These are phyloP conservation scores for Pseudogymnoascus sp. DNA, from an alignment of 2,329 filamentous ascomycete species.

Conservation along the genomic window DNA sequence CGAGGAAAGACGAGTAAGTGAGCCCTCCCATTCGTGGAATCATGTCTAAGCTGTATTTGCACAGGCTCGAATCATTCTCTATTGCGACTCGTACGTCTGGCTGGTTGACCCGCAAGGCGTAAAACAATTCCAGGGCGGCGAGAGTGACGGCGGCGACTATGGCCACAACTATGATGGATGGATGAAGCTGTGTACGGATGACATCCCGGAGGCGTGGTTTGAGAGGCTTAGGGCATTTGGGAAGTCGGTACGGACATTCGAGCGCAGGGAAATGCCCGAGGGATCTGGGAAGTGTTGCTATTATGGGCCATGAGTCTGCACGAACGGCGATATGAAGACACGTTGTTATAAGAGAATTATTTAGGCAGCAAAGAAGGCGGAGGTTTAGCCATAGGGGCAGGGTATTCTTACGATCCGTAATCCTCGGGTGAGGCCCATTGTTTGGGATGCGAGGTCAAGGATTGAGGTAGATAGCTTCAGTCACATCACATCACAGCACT, in stretches of 20 bases:
- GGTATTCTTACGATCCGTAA: too few species aligned
- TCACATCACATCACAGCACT: not conserved
- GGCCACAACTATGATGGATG: conserved; percentile 1
- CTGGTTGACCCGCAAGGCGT: not conserved
- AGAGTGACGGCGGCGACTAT: too few species aligned
- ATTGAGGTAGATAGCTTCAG: not conserved
- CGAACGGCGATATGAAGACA: not conserved
- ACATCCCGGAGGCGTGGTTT: not conserved
- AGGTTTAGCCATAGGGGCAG: too few species aligned
- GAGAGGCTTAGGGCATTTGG: not conserved
- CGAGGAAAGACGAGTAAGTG: not conserved
- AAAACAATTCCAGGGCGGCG: not conserved
- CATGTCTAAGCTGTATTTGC: not conserved
- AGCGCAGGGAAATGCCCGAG: not conserved
- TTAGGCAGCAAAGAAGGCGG: not conserved
- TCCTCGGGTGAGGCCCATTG: too few species aligned
- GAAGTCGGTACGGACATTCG: not conserved
- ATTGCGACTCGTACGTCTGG: not conserved
- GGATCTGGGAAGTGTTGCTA: not conserved
- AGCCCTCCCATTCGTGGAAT: not conserved
- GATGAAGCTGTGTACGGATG: not conserved
- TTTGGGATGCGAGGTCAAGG: too few species aligned
- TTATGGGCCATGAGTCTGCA: not conserved
- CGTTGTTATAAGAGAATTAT: not conserved
- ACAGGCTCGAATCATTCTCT: not conserved